Percentiles rank a stretch among this genome's conserved stretches.
These are phyloP conservation scores for Wolfiporia cocos DNA, from an alignment of 1,284 basidiomycete species.

Conservation along the genomic window DNA sequence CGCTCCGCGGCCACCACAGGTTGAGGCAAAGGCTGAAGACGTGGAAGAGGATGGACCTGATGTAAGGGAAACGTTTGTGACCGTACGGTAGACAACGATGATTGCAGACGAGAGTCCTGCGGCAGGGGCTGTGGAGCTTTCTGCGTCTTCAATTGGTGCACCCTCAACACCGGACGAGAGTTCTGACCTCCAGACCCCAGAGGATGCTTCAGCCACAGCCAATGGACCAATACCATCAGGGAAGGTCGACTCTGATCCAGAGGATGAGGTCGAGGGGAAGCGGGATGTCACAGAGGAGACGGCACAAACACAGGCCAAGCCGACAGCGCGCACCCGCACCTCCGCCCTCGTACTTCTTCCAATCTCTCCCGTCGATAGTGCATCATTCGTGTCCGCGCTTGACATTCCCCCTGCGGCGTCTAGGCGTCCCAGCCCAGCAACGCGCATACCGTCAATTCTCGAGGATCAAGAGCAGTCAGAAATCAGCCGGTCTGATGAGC, in stretches of 20 bases:
- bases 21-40: conserved; percentile 2
- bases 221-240: too few species aligned
- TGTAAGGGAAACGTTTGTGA: conserved; percentile 7
- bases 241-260: too few species aligned
- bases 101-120: not conserved
- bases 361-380: conserved; percentile 14
- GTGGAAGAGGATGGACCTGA: conserved; percentile 2
- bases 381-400: conserved; percentile 26
- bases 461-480: too few species aligned
- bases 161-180: conserved; percentile 1
- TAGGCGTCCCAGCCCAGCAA: conserved; percentile 31
- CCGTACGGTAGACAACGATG: conserved; percentile 2
- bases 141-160: not conserved
- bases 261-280: too few species aligned
- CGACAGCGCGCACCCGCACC: too few species aligned
- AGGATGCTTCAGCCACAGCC: not conserved
- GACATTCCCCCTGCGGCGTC: conserved; percentile 27
- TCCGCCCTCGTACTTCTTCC: conserved; percentile 8
- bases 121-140: not conserved
- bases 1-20: not conserved
- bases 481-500: too few species aligned
- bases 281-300: too few species aligned
- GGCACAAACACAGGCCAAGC: too few species aligned
- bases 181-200: not conserved
- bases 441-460: too few species aligned